A percentile compares a stretch with the other conserved stretches of the same genome.
Evolutionary conservation across 1,284 basidiomycete genomes (phyloP).

Genomic region (Ustilago trichophora): DNA sequence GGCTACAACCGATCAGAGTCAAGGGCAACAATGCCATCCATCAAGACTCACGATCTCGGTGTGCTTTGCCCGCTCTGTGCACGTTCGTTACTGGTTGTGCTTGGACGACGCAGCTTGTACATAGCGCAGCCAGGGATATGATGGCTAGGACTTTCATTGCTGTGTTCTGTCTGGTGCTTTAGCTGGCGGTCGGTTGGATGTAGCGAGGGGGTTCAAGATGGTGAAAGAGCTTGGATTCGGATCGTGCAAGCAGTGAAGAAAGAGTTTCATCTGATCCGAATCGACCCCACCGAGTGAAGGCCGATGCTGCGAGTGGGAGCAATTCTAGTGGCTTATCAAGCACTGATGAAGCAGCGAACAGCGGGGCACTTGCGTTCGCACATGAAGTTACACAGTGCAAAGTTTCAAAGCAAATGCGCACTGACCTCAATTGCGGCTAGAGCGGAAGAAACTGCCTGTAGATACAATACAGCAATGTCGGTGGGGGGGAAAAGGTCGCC

Average conservation of each 20-base stretch:
- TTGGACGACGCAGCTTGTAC: not conserved
- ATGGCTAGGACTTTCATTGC: not conserved
- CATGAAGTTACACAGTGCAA: not conserved
- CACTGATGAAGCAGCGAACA: no score
- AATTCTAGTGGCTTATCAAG: no score
- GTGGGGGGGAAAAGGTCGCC: no score
- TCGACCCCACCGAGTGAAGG: not conserved
- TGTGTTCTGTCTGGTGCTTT: not conserved
- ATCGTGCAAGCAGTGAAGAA: not conserved
- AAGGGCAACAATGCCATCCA: no score
- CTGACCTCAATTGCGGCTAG: no score
- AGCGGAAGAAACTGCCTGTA: no score
- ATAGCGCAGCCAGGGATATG: not conserved
- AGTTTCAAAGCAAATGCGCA: not conserved
- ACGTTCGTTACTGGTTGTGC: conserved; percentile 3
- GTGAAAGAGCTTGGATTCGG: not conserved
- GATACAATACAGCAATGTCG: no score
- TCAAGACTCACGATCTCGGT: no score
- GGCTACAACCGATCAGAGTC: not conserved
- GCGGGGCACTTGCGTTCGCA: no score
- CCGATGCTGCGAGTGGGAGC: not conserved
- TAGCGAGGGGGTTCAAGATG: not conserved
- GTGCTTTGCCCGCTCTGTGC: not conserved
- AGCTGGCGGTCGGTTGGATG: not conserved
- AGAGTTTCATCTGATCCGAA: not conserved